Evolutionary conservation across 2,329 filamentous ascomycete genomes (phyloP), one percentile per base, ranked within the genome.

Genomic region (Scedosporium minutisporum): DNA sequence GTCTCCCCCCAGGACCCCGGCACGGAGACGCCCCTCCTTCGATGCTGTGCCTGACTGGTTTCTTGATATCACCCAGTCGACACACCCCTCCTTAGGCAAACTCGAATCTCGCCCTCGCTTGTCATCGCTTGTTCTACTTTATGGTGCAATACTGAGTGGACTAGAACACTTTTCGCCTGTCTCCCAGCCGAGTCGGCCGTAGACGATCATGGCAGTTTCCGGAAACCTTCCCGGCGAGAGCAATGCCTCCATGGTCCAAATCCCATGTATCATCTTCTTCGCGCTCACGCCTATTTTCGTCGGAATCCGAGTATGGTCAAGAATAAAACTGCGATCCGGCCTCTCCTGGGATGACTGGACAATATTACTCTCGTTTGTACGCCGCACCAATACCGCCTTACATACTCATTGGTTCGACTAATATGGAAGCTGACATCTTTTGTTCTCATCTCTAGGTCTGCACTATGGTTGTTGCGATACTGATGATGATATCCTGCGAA

Each of bases 271-370:
- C 29, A 65, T 78, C 48, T 80, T 80, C 69, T 77, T 78, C 60
- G 66, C 72, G 58, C 18, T 78, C 1, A 77, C 76, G 5, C 76
- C 77, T 14, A 65, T 77, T 1, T 76, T 79, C 58, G 66, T 79
- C 2, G 65, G 63, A 5, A 70, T 78, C 33, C 70, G 77, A 14
- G 63, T 80, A 42, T 78, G 73, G 71, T 74, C 75, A 59, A 72
- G 77, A 16, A 64, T 77, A 27, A 72, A 72, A 63, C 70, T 70
- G 41, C 70, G 71, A 16, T 72, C 71, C 3, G 72, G 73, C 1
- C 41, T 78, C 44, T 73, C 76, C 21, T 68, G 66, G 72, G 78
- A 80, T 67, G 78, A 80, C 66, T 75, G 70, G 66, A 77, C 73
- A 0, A 76, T 79, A 38, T 63, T 78, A 3, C 53, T 74, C 38